Conservation (phyloP, 805 yeast genomes). For the Zygosaccharomyces pseudorouxii region DNA sequence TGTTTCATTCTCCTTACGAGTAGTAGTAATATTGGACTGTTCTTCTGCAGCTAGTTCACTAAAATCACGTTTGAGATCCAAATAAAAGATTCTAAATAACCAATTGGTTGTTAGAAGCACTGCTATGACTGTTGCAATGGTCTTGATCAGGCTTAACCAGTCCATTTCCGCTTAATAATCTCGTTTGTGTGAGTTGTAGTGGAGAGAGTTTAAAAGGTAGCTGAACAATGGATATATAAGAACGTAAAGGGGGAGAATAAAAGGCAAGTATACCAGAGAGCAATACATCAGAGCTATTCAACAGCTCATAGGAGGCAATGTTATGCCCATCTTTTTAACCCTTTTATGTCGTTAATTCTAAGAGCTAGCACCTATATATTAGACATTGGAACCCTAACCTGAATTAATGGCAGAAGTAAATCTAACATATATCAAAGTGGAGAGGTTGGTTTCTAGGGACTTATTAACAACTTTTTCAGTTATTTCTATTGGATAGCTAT, state of each 20-base stretch:
- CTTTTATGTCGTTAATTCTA: no score
- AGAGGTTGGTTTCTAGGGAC: no score
- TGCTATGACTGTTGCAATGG: slow-evolving; percentile 10
- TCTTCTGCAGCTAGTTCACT: slow-evolving; percentile 51
- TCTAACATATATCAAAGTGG: no score
- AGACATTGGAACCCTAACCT: no score
- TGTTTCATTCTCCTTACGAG: slow-evolving; percentile 63
- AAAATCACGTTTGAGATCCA: slow-evolving; percentile 45
- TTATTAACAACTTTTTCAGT: not conserved
- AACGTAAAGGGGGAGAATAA: not conserved
- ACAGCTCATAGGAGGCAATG: no score
- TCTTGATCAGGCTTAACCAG: slow-evolving; percentile 11
- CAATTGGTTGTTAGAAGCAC: slow-evolving; percentile 14
- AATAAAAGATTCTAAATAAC: slow-evolving; percentile 16
- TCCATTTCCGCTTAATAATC: slow-evolving; percentile 9
- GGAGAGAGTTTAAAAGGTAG: not conserved
- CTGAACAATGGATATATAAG: not conserved
- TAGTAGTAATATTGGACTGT: slow-evolving; percentile 63
- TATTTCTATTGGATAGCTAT: not conserved
- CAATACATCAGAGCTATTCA: not conserved
- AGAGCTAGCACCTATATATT: no score
- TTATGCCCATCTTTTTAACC: no score
- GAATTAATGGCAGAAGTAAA: no score
- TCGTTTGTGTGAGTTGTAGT: not conserved
- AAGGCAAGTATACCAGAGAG: not conserved